phyloP scores from a whole-genome alignment of 768 basidiomycete species.

The Mrakia gelida region DNA sequence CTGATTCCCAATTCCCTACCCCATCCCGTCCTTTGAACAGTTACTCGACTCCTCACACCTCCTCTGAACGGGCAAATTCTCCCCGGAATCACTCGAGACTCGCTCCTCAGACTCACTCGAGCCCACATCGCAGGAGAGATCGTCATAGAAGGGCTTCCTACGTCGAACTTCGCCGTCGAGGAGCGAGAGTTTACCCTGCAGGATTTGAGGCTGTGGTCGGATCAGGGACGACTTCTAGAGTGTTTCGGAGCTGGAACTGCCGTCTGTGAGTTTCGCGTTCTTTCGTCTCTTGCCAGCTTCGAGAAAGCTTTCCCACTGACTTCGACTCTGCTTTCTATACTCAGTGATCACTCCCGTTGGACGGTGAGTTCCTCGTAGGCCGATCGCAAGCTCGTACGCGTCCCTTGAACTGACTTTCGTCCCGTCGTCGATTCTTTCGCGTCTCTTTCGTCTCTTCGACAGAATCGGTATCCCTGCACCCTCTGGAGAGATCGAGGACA shows the following conservation, averaged over 20 bases:
- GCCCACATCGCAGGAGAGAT: constrained; percentile 55
- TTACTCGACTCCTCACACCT: constrained; percentile 22
- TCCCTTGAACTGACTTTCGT: constrained; percentile 52
- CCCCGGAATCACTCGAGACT: constrained; percentile 24
- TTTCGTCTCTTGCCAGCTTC: neutral
- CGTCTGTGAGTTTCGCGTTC: constrained; percentile 47
- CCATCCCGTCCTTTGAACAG: neutral
- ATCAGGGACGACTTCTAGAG: constrained; percentile 65
- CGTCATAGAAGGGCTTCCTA: constrained; percentile 45
- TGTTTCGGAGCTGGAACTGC: constrained; percentile 73
- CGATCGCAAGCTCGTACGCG: constrained; percentile 43
- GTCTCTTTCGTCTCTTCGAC: constrained; percentile 40
- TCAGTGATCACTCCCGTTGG: too few relatives aligned
- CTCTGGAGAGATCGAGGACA: constrained; percentile 41
- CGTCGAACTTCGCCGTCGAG: constrained; percentile 49
- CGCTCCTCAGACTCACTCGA: constrained; percentile 62
- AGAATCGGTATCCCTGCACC: constrained; percentile 34
- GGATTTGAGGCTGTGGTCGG: constrained; percentile 52
- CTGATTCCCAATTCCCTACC: too few relatives aligned
- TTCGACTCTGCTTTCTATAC: too few relatives aligned
- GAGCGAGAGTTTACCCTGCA: constrained; percentile 60
- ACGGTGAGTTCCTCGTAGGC: too few relatives aligned
- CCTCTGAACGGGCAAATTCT: constrained; percentile 29
- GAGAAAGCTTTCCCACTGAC: neutral
- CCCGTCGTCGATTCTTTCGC: neutral